A percentile compares a stretch with the other conserved stretches of the same genome.
Conservation (phyloP, 345 rosid genomes). For the Garcia nutans region DNA sequence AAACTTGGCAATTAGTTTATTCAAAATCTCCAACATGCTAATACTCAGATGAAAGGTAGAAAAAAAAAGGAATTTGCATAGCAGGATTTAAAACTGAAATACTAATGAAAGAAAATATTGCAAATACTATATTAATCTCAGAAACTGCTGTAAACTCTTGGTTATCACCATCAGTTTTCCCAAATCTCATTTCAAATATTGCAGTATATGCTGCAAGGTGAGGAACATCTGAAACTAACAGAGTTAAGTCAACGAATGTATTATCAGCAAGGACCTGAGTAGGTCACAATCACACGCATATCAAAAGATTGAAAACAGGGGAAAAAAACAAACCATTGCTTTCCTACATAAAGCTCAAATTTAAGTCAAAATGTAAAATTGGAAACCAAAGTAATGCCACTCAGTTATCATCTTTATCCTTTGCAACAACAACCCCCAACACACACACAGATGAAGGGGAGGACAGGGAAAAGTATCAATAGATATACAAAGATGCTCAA, state of each 20-base stretch:
- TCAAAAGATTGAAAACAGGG: background rate
- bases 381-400: background rate
- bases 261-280: background rate
- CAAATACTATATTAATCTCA: background rate
- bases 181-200: conserved; percentile 3
- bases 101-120: background rate
- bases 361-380: too few relatives aligned
- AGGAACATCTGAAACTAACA: background rate
- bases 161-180: background rate
- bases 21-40: background rate
- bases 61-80: background rate
- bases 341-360: background rate
- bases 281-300: background rate
- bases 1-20: background rate
- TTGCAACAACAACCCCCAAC: background rate
- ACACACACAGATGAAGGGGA: too few relatives aligned
- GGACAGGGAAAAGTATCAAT: too few relatives aligned
- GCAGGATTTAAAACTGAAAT: background rate
- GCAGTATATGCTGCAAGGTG: background rate
- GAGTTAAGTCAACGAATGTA: background rate
- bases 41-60: background rate
- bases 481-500: background rate
- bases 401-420: background rate
- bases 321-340: background rate
- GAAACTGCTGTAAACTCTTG: background rate